A percentile compares a stretch with the other conserved stretches of the same genome.
These are phyloP conservation scores for Colletotrichum navitas DNA, from an alignment of 2,329 filamentous ascomycete genomes.

Conservation along the genomic window DNA sequence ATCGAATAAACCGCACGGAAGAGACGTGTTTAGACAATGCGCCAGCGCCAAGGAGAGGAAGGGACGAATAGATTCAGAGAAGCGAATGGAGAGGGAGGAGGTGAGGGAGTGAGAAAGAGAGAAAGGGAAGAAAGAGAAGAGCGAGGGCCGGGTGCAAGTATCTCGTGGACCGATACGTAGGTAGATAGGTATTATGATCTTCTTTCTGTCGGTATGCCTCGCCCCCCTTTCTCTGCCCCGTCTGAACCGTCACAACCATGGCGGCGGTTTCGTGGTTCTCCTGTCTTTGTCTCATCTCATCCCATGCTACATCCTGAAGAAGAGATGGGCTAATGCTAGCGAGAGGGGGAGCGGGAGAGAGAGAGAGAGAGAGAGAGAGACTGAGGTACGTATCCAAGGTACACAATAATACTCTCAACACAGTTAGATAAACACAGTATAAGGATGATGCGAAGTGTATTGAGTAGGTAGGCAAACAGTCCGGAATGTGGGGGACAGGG, in stretches of 20 bases:
- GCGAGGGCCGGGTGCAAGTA: not conserved
- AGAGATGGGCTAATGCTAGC: not conserved
- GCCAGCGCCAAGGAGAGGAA: conserved; percentile 37
- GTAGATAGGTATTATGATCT: not conserved
- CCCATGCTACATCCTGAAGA: not conserved
- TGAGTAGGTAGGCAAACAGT: no score
- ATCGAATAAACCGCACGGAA: not conserved
- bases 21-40: conserved; percentile 27
- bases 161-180: not conserved
- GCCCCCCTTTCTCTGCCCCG: not conserved
- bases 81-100: not conserved
- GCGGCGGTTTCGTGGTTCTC: not conserved
- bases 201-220: conserved; percentile 13
- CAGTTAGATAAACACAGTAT: no score
- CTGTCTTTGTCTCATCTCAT: conserved; percentile 26
- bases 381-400: no score
- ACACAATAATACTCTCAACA: no score
- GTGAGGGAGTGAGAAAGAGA: not conserved
- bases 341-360: no score
- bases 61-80: not conserved
- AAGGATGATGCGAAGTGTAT: no score
- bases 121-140: no score
- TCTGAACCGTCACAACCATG: conserved; percentile 14
- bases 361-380: no score
- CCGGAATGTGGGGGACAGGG: no score